A percentile compares a stretch with the other conserved stretches of the same genome.
Evolutionary conservation across 75 land plant genomes (phyloP).

Genomic region (Pinus tabuliformis): DNA sequence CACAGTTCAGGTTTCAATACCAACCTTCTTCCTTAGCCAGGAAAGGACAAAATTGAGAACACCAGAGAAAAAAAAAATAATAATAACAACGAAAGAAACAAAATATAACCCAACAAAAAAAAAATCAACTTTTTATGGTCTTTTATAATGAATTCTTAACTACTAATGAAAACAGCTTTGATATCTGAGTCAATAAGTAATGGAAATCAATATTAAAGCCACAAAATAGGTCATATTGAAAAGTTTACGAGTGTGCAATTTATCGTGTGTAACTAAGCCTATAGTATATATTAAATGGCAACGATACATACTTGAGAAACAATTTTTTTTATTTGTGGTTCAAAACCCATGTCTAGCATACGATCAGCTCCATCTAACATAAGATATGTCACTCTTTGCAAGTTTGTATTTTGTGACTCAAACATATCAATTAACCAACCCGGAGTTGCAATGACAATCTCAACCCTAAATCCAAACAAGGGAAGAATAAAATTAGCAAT

Average conservation of each 20-base stretch:
- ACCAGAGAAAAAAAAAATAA: no score
- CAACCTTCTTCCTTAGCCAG: not conserved
- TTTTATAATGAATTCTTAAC: not conserved
- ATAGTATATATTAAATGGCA: not conserved
- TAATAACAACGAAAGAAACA: no score
- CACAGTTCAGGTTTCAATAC: not conserved
- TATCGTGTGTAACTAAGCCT: no score
- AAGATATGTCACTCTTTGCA: slow-evolving; percentile 94
- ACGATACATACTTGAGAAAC: slow-evolving; percentile 72
- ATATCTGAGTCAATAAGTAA: not conserved
- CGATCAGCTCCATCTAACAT: slow-evolving; percentile 99
- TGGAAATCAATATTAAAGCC: not conserved
- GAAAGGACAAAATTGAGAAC: not conserved
- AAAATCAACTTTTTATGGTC: not conserved
- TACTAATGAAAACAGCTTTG: not conserved
- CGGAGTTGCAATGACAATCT: slow-evolving; percentile 99
- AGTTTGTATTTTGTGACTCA: slow-evolving; percentile 87
- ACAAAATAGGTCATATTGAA: not conserved
- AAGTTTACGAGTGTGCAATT: no score
- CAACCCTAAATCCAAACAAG: slow-evolving; percentile 54
- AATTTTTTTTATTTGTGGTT: slow-evolving; percentile 94
- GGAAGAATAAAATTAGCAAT: not conserved
- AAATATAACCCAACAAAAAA: no score
- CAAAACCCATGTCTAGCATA: slow-evolving; percentile 99
- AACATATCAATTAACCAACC: slow-evolving; percentile 98